A percentile compares a stretch with the other conserved stretches of the same genome.
These are phyloP conservation scores for Pseudocercospora macadamiae DNA, from an alignment of 2,329 filamentous ascomycete species.

Conservation along the genomic window DNA sequence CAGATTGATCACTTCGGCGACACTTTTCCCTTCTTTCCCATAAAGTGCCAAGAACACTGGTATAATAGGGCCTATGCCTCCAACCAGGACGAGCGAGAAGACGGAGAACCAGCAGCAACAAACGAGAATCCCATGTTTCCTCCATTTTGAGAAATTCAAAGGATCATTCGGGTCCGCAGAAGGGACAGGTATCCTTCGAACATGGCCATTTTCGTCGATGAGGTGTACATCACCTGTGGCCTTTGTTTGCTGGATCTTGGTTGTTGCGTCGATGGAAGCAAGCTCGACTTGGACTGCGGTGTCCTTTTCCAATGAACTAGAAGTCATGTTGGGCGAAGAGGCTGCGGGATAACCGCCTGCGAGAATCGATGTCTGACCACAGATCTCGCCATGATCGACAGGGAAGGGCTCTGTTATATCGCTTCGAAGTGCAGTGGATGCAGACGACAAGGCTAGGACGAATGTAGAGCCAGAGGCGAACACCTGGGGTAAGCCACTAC, in stretches of 20 bases:
- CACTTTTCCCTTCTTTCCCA: conserved; percentile 28
- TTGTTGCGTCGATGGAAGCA: background rate
- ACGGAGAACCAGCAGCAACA: conserved; percentile 40
- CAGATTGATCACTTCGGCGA: conserved; percentile 39
- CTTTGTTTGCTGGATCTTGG: background rate
- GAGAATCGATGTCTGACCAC: background rate
- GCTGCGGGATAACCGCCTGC: background rate
- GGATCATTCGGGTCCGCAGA: conserved; percentile 33
- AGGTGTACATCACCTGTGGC: conserved; percentile 24
- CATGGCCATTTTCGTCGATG: conserved; percentile 22
- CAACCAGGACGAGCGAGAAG: conserved; percentile 51
- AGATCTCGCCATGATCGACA: background rate
- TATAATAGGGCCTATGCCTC: conserved; percentile 51
- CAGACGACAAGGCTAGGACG: background rate
- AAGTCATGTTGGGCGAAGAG: background rate
- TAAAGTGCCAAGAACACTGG: conserved; percentile 41
- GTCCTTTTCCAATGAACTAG: background rate
- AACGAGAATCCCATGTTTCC: conserved; percentile 36
- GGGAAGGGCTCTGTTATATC: no score
- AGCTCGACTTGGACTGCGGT: background rate
- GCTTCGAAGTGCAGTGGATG: background rate
- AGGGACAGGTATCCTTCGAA: conserved; percentile 30
- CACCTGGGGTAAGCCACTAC: background rate
- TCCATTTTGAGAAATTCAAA: conserved; percentile 36
- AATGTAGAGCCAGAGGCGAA: background rate